phyloP scores from a whole-genome alignment of 169 alveolate species.

The Plasmodium billcollinsi region DNA sequence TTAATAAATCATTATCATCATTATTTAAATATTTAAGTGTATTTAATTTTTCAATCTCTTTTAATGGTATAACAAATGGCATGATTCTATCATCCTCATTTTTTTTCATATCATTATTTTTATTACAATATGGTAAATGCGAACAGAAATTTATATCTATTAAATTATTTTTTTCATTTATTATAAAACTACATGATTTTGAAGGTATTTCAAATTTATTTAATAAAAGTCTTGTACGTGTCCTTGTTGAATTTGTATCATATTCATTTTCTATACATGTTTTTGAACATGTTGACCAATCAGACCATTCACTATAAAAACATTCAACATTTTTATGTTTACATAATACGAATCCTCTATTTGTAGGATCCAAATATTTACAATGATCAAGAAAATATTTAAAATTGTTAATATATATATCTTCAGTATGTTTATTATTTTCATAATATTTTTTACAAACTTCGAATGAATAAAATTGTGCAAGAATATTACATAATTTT shows the following conservation, averaged over 20 bases:
- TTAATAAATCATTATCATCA: constrained; percentile 30
- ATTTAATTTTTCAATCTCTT: constrained; percentile 46
- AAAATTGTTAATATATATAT: constrained; percentile 2
- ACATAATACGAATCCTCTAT: constrained; percentile 81
- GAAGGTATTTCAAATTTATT: constrained; percentile 5
- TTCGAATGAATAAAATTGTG: constrained; percentile 35
- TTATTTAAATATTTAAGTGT: constrained; percentile 29
- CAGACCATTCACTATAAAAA: constrained; percentile 80
- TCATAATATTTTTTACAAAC: constrained; percentile 36
- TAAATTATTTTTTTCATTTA: constrained; percentile 14
- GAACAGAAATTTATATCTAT: constrained; percentile 9
- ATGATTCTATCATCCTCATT: not conserved
- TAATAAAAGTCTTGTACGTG: constrained; percentile 11
- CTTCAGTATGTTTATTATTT: not conserved
- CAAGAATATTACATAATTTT: not conserved
- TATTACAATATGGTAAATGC: constrained; percentile 25
- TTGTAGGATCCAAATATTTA: constrained; percentile 36
- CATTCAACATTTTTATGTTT: constrained; percentile 64
- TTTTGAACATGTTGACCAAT: constrained; percentile 80
- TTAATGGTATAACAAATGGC: constrained; percentile 48
- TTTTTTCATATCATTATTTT: not conserved
- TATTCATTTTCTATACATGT: constrained; percentile 72
- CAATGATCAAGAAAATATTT: constrained; percentile 21
- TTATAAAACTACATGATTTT: constrained; percentile 25
- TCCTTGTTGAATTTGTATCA: constrained; percentile 48